A percentile compares a stretch with the other conserved stretches of the same genome.
Evolutionary conservation across 768 basidiomycete species (phyloP).

Genomic region (Lactarius hatsudake): DNA sequence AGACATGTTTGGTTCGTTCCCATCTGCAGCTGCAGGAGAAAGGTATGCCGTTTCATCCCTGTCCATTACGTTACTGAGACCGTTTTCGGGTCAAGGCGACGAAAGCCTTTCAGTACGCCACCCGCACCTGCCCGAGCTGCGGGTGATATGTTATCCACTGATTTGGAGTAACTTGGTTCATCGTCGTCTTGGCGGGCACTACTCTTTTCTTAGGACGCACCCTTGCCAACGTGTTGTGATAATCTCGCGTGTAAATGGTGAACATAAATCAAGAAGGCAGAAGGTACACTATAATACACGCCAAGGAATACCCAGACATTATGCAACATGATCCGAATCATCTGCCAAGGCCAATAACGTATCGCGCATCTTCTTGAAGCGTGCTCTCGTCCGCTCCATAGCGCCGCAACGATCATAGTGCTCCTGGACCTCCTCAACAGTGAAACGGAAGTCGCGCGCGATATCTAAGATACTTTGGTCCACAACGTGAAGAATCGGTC

Average conservation of each 20-base stretch:
- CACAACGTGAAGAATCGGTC: constrained; percentile 51
- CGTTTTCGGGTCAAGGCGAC: constrained; percentile 47
- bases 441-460: constrained; percentile 67
- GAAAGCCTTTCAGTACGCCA: constrained; percentile 76
- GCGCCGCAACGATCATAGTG: constrained; percentile 74
- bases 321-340: constrained; percentile 15
- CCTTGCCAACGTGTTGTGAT: neutral
- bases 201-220: neutral
- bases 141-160: constrained; percentile 63
- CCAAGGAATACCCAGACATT: neutral
- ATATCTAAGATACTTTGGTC: constrained; percentile 66
- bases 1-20: constrained; percentile 93
- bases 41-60: constrained; percentile 52
- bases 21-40: constrained; percentile 94
- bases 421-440: constrained; percentile 72
- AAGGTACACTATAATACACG: constrained; percentile 1
- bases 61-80: neutral
- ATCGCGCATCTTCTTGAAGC: constrained; percentile 69
- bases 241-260: neutral
- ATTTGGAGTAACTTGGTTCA: constrained; percentile 45
- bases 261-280: constrained; percentile 9
- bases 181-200: neutral
- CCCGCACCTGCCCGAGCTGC: constrained; percentile 73
- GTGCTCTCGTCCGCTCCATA: constrained; percentile 57
- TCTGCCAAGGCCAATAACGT: constrained; percentile 30